These are phyloP conservation scores for Saccharomycopsis sp. DNA, from an alignment of 805 yeast genomes.

Conservation along the genomic window DNA sequence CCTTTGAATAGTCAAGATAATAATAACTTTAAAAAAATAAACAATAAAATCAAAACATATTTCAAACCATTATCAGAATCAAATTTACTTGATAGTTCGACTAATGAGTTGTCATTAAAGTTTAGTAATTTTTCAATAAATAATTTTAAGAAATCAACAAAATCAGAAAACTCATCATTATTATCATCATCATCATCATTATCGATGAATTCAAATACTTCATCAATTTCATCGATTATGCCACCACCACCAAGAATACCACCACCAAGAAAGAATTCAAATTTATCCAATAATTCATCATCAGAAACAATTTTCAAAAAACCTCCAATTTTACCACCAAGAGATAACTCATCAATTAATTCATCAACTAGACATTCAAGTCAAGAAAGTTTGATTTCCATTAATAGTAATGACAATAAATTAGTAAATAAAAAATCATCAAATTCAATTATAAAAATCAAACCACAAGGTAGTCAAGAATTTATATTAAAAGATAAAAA, in stretches of 20 bases:
- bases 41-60: constrained; percentile 9
- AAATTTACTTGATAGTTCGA: no score
- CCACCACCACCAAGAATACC: not conserved
- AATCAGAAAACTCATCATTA: no score
- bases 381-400: constrained; percentile 6
- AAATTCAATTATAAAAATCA: not conserved
- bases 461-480: constrained; percentile 1
- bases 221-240: no score
- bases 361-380: constrained; percentile 1
- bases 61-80: constrained; percentile 7
- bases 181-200: no score
- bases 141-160: no score
- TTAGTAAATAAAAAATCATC: not conserved
- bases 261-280: not conserved
- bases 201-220: no score
- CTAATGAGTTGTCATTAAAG: no score
- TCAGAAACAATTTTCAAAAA: not conserved
- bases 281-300: not conserved
- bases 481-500: constrained; percentile 14
- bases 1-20: not conserved
- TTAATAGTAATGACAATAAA: not conserved
- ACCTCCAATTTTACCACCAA: constrained; percentile 5
- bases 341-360: not conserved
- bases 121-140: no score
- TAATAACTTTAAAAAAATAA: constrained; percentile 1